A percentile compares a stretch with the other conserved stretches of the same genome.
Evolutionary conservation across 305 asterid genomes (phyloP).

Genomic region (Solanum aculeatissimum): DNA sequence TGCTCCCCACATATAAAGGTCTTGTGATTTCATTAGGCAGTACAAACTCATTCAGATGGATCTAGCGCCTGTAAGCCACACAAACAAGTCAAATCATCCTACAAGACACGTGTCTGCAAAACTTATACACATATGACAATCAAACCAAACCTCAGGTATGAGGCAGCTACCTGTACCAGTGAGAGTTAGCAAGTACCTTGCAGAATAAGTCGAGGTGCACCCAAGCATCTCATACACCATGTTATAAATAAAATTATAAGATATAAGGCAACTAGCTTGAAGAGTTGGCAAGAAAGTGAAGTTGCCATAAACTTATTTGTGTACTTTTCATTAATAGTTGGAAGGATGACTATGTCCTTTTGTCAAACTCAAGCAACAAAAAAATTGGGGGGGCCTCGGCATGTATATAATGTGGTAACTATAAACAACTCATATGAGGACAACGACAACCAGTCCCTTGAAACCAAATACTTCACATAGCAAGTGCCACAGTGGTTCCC

Average conservation of each 20-base stretch:
- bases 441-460: not conserved
- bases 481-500: not conserved
- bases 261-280: not conserved
- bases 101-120: not conserved
- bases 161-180: not conserved
- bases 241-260: not conserved
- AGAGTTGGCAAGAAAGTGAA: not conserved
- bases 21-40: not conserved
- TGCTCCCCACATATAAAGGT: not conserved
- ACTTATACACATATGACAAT: not conserved
- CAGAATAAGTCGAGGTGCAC: not conserved
- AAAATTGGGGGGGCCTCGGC: not conserved
- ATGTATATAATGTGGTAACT: not conserved
- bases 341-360: not conserved
- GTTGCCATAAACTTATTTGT: not conserved
- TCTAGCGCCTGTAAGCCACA: not conserved
- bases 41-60: not conserved
- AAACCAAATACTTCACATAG: not conserved
- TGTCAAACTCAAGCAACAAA: not conserved
- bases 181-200: not conserved
- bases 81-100: not conserved
- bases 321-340: not conserved
- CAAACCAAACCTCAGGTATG: not conserved
- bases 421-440: not conserved
- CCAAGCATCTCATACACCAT: not conserved